Evolutionary conservation across 257 asterid genomes (phyloP), one percentile per base, ranked within the genome.

Genomic region (Dorcoceras hygrometricum): DNA sequence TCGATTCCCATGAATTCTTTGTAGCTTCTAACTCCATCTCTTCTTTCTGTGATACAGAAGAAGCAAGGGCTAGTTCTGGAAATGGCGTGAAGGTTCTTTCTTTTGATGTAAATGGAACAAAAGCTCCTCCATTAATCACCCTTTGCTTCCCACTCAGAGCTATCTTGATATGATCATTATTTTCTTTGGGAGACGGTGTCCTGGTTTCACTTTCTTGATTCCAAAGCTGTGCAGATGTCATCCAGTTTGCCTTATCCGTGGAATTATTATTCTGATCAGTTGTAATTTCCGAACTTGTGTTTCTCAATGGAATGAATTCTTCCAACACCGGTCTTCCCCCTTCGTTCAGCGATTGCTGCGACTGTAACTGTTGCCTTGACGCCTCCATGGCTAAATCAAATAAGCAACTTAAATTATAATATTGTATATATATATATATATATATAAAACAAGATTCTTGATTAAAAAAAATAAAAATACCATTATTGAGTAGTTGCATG

Each of bases 151-250:
- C 77, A 29, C 80, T 85, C 32, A 83, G 76, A 11, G 68, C 82
- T 10, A 85, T 78, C 73, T 81, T 87, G 63, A 78, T 77, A 14
- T 86, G 54, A 46, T 46, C 54, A 5, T 46, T 81, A 9, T 75
- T 70, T 67, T 79, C 89, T 66, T 79, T 77, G 20, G 82, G 77
- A 62, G 81, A 74, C 4, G 71, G 81, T 54, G 77, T 46, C 57
- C 75, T 65, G 18, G 63, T 70, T 26, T 81, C 82, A 53, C 71
- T 67, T 56, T 83, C 82, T 73, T 89, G 97, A 75, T 86, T 90
- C 99, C 99, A 94, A 39, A 94, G 77, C 65, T 90, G 99, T 4
- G 95, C 92, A 3, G 95, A 83, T 26, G 91, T 87, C 99, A 94
- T 94, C 99, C 99, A 94, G 71, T 84, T 90, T 3, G 95, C 82